phyloP scores from a whole-genome alignment of 352 stramenopile species.

The Hyaloperonospora arabidopsidis region DNA sequence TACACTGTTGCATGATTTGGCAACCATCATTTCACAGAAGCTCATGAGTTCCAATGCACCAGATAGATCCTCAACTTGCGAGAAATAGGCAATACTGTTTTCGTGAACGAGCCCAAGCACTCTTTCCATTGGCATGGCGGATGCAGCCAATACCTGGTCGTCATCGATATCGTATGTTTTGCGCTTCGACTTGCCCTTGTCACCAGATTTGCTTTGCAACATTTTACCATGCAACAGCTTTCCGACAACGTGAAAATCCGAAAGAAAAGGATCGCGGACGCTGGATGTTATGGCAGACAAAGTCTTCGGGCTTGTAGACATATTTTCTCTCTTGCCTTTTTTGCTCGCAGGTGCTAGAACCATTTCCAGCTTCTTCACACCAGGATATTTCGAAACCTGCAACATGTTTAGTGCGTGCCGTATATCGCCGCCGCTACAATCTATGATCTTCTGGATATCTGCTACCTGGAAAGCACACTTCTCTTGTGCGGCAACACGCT shows the following conservation, averaged over 20 bases:
- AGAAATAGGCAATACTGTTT: conserved; percentile 67
- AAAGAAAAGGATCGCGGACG: conserved; percentile 64
- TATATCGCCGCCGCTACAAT: conserved; percentile 65
- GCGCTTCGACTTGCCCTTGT: conserved; percentile 7
- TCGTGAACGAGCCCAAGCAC: conserved; percentile 63
- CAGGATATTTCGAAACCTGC: conserved; percentile 35
- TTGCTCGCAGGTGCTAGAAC: conserved; percentile 4
- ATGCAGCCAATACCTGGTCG: conserved; percentile 48
- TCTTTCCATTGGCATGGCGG: conserved; percentile 45
- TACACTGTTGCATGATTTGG: conserved; percentile 41
- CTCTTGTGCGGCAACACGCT: conserved; percentile 34
- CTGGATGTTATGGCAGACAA: conserved; percentile 6
- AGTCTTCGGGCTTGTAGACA: conserved; percentile 1
- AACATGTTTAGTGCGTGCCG: conserved; percentile 76
- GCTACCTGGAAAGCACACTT: conserved; percentile 20
- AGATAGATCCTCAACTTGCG: conserved; percentile 60
- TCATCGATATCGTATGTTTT: conserved; percentile 19
- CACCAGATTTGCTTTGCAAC: conserved; percentile 20
- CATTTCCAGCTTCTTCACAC: conserved; percentile 4
- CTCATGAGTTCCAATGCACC: conserved; percentile 66
- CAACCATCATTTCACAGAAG: conserved; percentile 50
- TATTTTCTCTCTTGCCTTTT: conserved; percentile 7
- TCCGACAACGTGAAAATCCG: conserved; percentile 72
- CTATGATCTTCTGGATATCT: conserved; percentile 45
- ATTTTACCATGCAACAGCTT: conserved; percentile 72